Base-by-base conservation (phyloP, 2,329 filamentous ascomycete genomes). In the Penicillium palitans region DNA sequence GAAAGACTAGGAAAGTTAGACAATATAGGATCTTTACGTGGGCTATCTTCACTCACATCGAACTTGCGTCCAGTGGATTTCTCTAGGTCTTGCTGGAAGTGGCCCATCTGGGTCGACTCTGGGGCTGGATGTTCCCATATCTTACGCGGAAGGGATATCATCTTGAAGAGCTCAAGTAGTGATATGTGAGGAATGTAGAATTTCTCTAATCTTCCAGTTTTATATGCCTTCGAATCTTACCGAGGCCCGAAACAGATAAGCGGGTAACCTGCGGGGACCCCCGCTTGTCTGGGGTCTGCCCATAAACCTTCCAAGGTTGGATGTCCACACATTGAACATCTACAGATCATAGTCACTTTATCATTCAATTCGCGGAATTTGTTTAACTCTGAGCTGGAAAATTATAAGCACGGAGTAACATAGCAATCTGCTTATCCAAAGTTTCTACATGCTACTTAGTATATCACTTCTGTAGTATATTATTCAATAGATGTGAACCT, bases 1-100 rank as follows among this genome's bases (percentile, higher is more conserved):
- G 71, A 88, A 95, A 3, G 56, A 29, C 64, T 66, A 17, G 21
- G 7, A n/a, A 9, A 15, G 46, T 59, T 35, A 55, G 37, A 35
- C 40, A 8, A 25, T n/a, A n/a, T 13, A 3, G 15, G 25, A 10
- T n/a, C 1, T 21, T 21, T 29, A 44, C 3, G 24, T 6, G 12
- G 15, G 2, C 31, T 3, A 17, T 6, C 10, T 19, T 12, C 25
- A 47, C 61, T 61, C 21, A 65, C 64, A 6, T 57, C 29, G 24
- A 68, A 65, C 33, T 58, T 64, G 48, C 27, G 53, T 1, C 62
- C 65, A 2, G 54, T 64, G 12, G 61, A 49, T 17, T 50, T 54
- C 52, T 64, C 63, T 45, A 69, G 27, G 10, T 61, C 55, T 10
- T 52, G 58, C 46, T 51, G 61, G 47, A 69, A 69, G 8, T 50